A percentile compares a stretch with the other conserved stretches of the same genome.
Conservation (phyloP, 164 flowering plant species). For the Vitis rotundifolia region DNA sequence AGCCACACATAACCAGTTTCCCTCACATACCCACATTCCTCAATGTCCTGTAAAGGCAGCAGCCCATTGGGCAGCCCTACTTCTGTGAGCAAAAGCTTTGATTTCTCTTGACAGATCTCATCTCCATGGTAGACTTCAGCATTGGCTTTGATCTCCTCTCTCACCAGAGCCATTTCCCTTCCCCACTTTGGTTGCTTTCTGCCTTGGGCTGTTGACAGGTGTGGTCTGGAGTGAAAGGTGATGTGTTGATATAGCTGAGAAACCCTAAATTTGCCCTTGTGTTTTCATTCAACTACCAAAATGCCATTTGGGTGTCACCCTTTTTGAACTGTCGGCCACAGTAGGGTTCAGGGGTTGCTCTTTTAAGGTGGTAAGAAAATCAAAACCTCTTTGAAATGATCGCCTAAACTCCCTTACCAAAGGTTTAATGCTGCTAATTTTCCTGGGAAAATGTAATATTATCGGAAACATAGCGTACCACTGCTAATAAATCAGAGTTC, state of each 20-base stretch:
- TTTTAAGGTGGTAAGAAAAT: too few relatives aligned
- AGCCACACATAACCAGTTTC: constrained; percentile 87
- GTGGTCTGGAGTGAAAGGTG: background rate
- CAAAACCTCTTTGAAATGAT: too few relatives aligned
- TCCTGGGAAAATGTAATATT: too few relatives aligned
- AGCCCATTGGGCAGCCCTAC: constrained; percentile 70
- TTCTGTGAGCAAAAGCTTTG: constrained; percentile 48
- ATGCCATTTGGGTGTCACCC: background rate
- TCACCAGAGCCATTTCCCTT: constrained; percentile 43
- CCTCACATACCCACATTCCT: constrained; percentile 53
- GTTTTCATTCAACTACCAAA: background rate
- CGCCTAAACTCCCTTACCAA: too few relatives aligned
- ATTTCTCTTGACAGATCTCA: constrained; percentile 52
- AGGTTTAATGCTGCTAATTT: too few relatives aligned
- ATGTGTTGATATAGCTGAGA: constrained; percentile 15
- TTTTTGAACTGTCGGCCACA: too few relatives aligned
- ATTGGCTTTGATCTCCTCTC: constrained; percentile 58
- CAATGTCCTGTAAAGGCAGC: constrained; percentile 58
- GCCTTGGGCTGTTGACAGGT: background rate
- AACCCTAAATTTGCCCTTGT: constrained; percentile 7
- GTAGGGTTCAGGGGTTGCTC: too few relatives aligned
- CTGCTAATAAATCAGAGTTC: too few relatives aligned
- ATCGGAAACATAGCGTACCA: too few relatives aligned
- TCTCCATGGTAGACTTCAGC: constrained; percentile 70
- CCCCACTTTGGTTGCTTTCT: background rate